Conservation (phyloP, 2,329 filamentous ascomycete species). For the Thelonectria olida region DNA sequence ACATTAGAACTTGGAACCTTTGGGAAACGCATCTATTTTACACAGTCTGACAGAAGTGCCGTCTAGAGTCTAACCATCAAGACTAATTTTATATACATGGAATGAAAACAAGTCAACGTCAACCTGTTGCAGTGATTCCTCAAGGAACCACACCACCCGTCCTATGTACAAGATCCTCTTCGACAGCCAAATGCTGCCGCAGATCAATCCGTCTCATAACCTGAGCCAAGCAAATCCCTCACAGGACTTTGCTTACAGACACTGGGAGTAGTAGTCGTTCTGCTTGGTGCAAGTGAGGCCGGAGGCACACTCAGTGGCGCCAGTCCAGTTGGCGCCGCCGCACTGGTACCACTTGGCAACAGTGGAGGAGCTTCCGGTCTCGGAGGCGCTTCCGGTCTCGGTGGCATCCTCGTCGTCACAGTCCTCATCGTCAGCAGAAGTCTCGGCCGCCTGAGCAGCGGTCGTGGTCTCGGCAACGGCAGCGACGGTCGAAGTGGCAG, state of each 20-base stretch:
- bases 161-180: not conserved
- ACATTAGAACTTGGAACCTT: no score
- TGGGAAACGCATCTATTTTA: not conserved
- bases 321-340: slow-evolving; percentile 52
- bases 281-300: slow-evolving; percentile 49
- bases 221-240: not conserved
- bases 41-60: not conserved
- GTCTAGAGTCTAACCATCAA: not conserved
- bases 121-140: not conserved
- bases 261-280: slow-evolving; percentile 52
- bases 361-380: not conserved
- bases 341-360: slow-evolving; percentile 44
- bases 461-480: not conserved
- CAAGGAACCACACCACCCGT: not conserved
- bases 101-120: slow-evolving; percentile 1
- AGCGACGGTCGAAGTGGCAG: not conserved
- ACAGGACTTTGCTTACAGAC: slow-evolving; percentile 24
- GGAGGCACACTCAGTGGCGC: slow-evolving; percentile 52
- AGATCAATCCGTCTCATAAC: not conserved
- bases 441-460: not conserved
- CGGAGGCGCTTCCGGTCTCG: not conserved
- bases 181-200: not conserved
- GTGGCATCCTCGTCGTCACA: slow-evolving; percentile 7
- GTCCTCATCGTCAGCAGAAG: slow-evolving; percentile 2
- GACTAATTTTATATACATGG: slow-evolving; percentile 11